Evolutionary conservation across 2,329 filamentous ascomycete species (phyloP).

Genomic region (Waltergamsia citrina): DNA sequence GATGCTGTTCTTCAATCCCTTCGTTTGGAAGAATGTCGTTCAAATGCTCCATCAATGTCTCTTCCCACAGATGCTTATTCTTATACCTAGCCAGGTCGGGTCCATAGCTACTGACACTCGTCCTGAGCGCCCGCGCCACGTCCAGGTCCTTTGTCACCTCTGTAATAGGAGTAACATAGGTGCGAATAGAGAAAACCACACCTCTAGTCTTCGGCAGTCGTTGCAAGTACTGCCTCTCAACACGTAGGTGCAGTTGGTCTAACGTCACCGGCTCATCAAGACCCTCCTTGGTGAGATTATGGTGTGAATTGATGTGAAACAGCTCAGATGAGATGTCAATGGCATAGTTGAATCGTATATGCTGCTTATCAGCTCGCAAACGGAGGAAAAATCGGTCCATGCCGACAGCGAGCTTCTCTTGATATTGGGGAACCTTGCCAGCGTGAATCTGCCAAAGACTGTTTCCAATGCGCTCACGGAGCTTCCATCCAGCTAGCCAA

Average conservation of each 20-base stretch:
- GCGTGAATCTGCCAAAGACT: slow-evolving; percentile 4
- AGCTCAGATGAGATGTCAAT: slow-evolving; percentile 1
- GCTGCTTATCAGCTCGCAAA: neutral
- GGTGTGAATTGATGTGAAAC: slow-evolving; percentile 3
- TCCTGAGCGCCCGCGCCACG: no score
- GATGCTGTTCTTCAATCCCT: no score
- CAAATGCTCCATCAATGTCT: no score
- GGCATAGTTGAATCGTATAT: slow-evolving; percentile 4
- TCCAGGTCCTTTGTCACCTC: no score
- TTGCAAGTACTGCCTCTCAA: slow-evolving; percentile 61
- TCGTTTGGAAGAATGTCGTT: no score
- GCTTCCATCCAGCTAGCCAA: no score
- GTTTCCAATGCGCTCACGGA: slow-evolving; percentile 14
- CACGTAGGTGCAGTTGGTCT: slow-evolving; percentile 2
- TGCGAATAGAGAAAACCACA: no score
- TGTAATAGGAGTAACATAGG: no score
- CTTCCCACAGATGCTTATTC: no score
- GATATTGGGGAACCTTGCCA: slow-evolving; percentile 4
- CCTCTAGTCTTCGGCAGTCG: no score
- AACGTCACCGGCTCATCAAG: neutral
- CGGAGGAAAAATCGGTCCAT: slow-evolving; percentile 4
- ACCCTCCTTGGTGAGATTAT: neutral
- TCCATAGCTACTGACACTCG: no score
- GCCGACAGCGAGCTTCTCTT: slow-evolving; percentile 3
- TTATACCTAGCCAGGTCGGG: no score